Conservation (phyloP, 2,329 filamentous ascomycete genomes). For the Fulvia fulva region DNA sequence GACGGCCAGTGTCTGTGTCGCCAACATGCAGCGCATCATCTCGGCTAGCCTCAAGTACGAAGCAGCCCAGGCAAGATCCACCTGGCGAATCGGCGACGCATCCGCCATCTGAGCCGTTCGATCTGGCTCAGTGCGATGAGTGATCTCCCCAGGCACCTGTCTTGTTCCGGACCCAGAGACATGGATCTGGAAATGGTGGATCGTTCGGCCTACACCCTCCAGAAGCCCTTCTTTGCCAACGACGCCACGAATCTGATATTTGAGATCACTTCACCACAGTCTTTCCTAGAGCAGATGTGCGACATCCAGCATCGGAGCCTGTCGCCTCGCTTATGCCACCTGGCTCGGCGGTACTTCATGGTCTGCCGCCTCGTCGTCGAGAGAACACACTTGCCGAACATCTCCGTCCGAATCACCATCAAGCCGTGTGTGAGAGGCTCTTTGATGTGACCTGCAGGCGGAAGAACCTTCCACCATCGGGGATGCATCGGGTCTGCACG, state of each 20-base stretch:
- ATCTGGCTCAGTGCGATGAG: neutral
- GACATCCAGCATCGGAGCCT: neutral
- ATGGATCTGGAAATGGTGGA: slow-evolving; percentile 1
- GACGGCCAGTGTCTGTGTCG: slow-evolving; percentile 1
- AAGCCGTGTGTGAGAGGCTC: neutral
- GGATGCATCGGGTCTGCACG: neutral
- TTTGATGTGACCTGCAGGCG: slow-evolving; percentile 4
- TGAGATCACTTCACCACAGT: neutral
- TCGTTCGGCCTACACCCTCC: neutral
- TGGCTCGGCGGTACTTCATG: neutral
- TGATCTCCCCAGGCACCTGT: slow-evolving; percentile 15
- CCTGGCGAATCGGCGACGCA: slow-evolving; percentile 15
- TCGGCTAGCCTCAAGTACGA: slow-evolving; percentile 10
- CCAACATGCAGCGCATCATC: slow-evolving; percentile 7
- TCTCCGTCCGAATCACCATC: neutral
- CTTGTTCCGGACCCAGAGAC: slow-evolving; percentile 11
- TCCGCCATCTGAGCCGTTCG: slow-evolving; percentile 11
- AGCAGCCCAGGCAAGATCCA: neutral
- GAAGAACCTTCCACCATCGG: neutral
- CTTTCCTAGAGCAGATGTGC: neutral
- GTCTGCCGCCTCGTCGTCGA: neutral
- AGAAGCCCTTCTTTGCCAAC: neutral
- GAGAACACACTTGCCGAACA: neutral
- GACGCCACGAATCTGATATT: neutral
- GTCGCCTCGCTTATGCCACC: neutral